Evolutionary conservation across 345 rosid species (phyloP).

Genomic region (Sonneratia alba): DNA sequence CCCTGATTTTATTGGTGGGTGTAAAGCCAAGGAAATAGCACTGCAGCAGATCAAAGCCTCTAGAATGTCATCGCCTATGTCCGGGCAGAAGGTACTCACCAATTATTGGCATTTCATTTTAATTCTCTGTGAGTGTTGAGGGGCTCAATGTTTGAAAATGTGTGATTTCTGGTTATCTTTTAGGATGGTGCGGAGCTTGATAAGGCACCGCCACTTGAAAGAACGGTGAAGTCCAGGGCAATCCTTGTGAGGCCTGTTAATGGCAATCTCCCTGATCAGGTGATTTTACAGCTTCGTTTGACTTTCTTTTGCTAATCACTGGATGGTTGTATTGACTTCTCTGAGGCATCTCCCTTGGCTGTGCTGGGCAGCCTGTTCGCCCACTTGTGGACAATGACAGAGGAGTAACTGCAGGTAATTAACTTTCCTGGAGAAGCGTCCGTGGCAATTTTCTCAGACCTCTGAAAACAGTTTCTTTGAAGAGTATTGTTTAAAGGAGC

Average conservation of each 20-base stretch:
- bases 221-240: slow-evolving; percentile 52
- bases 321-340: background rate
- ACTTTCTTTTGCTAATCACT: background rate
- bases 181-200: slow-evolving; percentile 76
- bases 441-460: background rate
- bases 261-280: slow-evolving; percentile 87
- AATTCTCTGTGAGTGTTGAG: background rate
- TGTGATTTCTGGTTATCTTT: slow-evolving; percentile 9
- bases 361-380: slow-evolving; percentile 42
- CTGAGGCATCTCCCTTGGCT: background rate
- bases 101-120: slow-evolving; percentile 6
- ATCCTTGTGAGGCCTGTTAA: slow-evolving; percentile 81
- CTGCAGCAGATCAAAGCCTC: slow-evolving; percentile 63
- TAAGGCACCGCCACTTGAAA: slow-evolving; percentile 61
- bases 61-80: slow-evolving; percentile 41
- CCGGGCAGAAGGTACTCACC: slow-evolving; percentile 61
- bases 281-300: slow-evolving; percentile 19
- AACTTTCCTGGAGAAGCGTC: background rate
- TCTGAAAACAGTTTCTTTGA: background rate
- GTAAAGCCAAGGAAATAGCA: slow-evolving; percentile 79
- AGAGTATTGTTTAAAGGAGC: background rate
- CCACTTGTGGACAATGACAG: slow-evolving; percentile 51
- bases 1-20: slow-evolving; percentile 87
- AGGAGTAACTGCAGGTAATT: slow-evolving; percentile 56
- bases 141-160: background rate